Percentiles rank a stretch among this genome's conserved stretches.
phyloP scores from a whole-genome alignment of 2,329 filamentous ascomycete species.

The Exophiala dermatitidis region DNA sequence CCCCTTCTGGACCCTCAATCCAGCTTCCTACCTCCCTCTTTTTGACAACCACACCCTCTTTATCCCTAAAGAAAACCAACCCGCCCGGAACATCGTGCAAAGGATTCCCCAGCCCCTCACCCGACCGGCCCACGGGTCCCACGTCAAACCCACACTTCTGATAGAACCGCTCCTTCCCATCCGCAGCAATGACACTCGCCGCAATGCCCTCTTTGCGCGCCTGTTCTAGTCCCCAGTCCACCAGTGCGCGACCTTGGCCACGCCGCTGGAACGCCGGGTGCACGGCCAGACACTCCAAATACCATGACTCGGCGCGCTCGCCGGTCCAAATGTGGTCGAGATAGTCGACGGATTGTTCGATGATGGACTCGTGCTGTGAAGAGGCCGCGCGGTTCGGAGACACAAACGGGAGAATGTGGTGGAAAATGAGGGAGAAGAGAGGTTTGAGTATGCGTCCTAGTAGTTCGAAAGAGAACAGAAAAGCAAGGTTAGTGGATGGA shows the following conservation, averaged over 20 bases:
- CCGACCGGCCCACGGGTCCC: conserved; percentile 20
- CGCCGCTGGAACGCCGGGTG: conserved; percentile 35
- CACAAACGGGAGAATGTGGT: conserved; percentile 24
- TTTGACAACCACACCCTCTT: conserved; percentile 12
- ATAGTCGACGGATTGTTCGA: conserved; percentile 18
- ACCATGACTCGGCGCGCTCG: conserved; percentile 31
- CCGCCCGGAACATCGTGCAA: conserved; percentile 19
- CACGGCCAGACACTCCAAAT: conserved; percentile 26
- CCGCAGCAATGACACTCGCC: conserved; percentile 36
- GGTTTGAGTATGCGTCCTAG: conserved; percentile 33
- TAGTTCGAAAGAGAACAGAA: too few relatives aligned
- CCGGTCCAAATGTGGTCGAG: conserved; percentile 30
- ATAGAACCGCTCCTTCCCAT: conserved; percentile 39
- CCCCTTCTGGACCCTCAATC: conserved; percentile 14
- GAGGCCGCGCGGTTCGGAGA: conserved; percentile 22
- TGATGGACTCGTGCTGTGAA: conserved; percentile 13
- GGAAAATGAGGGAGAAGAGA: conserved; percentile 35
- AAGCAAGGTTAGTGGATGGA: too few relatives aligned
- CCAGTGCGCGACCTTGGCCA: conserved; percentile 35
- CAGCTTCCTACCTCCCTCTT: conserved; percentile 10
- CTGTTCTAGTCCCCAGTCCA: conserved; percentile 37
- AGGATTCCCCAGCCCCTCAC: conserved; percentile 22
- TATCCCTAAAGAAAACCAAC: conserved; percentile 22
- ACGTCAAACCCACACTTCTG: conserved; percentile 32
- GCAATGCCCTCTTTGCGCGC: conserved; percentile 20